phyloP scores from a whole-genome alignment of 805 yeast genomes.

The Cyberlindnera americana region DNA sequence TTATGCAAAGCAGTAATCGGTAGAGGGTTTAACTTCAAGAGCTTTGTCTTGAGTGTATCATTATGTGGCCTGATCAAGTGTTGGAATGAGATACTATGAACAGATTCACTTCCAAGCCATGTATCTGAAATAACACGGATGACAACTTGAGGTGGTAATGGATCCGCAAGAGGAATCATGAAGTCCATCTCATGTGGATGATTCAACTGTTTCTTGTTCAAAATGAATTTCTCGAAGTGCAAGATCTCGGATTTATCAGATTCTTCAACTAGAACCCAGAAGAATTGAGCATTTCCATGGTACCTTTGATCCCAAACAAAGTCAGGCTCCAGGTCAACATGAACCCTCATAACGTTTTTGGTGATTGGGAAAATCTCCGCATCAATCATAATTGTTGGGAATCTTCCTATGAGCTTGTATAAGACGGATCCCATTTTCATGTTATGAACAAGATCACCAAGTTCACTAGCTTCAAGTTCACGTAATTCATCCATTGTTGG shows the following conservation, averaged over 20 bases:
- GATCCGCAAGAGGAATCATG: constrained; percentile 87
- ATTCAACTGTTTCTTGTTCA: constrained; percentile 54
- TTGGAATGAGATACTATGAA: constrained; percentile 78
- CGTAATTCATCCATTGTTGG: constrained; percentile 70
- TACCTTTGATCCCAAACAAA: constrained; percentile 79
- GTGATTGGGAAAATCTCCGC: constrained; percentile 90
- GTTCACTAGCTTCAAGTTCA: constrained; percentile 67
- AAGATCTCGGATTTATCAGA: constrained; percentile 67
- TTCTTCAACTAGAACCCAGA: constrained; percentile 92
- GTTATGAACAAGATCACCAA: constrained; percentile 90
- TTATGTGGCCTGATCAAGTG: constrained; percentile 86
- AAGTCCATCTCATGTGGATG: constrained; percentile 74
- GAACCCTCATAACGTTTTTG: constrained; percentile 77
- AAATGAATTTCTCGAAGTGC: constrained; percentile 77
- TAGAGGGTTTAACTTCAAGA: constrained; percentile 78
- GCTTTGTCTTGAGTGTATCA: constrained; percentile 79
- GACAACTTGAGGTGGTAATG: constrained; percentile 84
- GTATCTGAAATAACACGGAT: constrained; percentile 76
- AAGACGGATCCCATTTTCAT: constrained; percentile 64
- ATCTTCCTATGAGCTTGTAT: constrained; percentile 56
- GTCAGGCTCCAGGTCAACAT: constrained; percentile 64
- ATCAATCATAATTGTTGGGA: constrained; percentile 72
- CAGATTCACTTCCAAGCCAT: constrained; percentile 85
- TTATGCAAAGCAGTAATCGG: constrained; percentile 80
- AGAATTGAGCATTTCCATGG: constrained; percentile 82